Conservation (phyloP, 2,329 filamentous ascomycete genomes). For the Colletotrichum brevisporum region DNA sequence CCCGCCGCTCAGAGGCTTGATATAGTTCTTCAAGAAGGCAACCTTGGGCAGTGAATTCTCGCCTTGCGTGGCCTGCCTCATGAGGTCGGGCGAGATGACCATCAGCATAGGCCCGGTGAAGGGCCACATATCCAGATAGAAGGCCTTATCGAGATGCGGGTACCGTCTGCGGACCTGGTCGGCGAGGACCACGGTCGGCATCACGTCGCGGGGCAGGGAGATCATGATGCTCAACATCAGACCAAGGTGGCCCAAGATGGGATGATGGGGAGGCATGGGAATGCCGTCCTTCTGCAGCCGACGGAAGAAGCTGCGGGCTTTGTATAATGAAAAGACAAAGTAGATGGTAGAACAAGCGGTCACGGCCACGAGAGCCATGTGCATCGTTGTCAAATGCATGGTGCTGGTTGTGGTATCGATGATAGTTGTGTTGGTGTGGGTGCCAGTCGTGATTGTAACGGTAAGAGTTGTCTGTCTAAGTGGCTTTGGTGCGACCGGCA, state of each 20-base stretch:
- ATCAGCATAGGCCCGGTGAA: conserved; percentile 25
- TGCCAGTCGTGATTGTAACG: background rate
- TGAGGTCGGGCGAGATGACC: conserved; percentile 16
- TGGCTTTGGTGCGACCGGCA: background rate
- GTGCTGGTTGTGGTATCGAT: conserved; percentile 11
- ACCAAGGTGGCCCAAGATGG: conserved; percentile 22
- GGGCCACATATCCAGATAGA: conserved; percentile 30
- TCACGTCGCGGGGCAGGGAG: conserved; percentile 17
- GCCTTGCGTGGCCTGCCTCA: background rate
- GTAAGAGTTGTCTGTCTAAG: conserved; percentile 10
- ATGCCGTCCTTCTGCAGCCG: conserved; percentile 11
- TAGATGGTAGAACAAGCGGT: background rate
- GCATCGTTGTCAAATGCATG: conserved; percentile 19
- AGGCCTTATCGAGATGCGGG: conserved; percentile 20
- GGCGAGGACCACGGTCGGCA: conserved; percentile 8
- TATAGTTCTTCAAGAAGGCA: conserved; percentile 2
- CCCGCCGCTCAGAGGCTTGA: conserved; percentile 22
- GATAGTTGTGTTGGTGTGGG: conserved; percentile 8
- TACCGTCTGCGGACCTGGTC: conserved; percentile 7
- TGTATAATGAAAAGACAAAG: conserved; percentile 12
- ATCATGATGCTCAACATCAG: conserved; percentile 23
- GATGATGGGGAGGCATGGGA: conserved; percentile 30
- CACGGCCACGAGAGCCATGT: background rate
- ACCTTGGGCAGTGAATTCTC: conserved; percentile 12
- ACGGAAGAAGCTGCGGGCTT: conserved; percentile 21